These are phyloP conservation scores for Cnidoscolus chayamansa DNA, from an alignment of 441 rosid genomes.

Conservation along the genomic window DNA sequence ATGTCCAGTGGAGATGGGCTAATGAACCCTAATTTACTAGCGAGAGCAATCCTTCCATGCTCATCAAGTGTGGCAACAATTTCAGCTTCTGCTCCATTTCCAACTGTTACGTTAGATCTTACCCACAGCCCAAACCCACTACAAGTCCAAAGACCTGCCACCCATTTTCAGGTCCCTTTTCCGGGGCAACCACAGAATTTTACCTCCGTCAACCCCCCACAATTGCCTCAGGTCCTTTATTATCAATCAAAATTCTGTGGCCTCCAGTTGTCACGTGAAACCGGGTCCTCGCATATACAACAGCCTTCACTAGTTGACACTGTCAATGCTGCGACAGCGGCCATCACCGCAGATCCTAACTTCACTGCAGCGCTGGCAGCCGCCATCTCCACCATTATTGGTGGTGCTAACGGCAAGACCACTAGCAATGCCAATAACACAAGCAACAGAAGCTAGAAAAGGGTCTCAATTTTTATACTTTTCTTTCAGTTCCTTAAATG, in stretches of 20 bases:
- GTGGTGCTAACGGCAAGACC: conserved; percentile 22
- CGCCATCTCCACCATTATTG: conserved; percentile 72
- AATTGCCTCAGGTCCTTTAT: conserved; percentile 41
- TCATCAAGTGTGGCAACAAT: conserved; percentile 64
- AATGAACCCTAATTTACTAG: conserved; percentile 69
- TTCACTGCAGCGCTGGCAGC: conserved; percentile 85
- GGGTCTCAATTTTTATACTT: not conserved
- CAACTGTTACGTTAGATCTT: conserved; percentile 70
- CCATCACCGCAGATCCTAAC: conserved; percentile 76
- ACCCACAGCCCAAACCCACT: conserved; percentile 52
- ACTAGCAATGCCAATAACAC: not conserved
- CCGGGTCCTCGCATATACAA: conserved; percentile 14
- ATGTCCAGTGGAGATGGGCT: conserved; percentile 79
- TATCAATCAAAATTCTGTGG: conserved; percentile 68
- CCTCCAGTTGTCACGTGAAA: conserved; percentile 49
- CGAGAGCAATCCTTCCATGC: conserved; percentile 71
- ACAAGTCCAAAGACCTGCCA: conserved; percentile 38
- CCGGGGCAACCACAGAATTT: conserved; percentile 37
- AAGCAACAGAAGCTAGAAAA: conserved; percentile 30
- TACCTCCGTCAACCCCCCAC: conserved; percentile 24
- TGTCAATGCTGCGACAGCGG: conserved; percentile 65
- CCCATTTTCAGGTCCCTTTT: conserved; percentile 43
- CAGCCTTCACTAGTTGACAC: conserved; percentile 37
- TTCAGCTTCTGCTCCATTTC: conserved; percentile 77
- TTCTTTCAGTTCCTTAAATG: not conserved